phyloP scores from a whole-genome alignment of 345 rosid species.

The Theobroma cacao region DNA sequence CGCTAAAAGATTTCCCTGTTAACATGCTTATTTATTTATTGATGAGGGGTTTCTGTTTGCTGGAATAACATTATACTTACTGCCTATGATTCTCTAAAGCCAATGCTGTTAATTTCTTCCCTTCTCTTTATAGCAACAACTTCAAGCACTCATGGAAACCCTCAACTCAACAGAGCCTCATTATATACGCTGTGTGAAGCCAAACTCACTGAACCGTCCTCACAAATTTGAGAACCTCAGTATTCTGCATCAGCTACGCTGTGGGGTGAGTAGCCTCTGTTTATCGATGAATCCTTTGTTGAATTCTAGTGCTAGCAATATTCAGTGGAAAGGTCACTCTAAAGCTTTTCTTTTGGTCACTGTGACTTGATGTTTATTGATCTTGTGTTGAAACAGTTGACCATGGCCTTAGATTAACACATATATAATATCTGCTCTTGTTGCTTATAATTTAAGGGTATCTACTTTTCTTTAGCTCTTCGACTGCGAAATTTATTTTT shows the following conservation, averaged over 20 bases:
- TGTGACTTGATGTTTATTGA: not conserved
- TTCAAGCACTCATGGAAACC: conserved; percentile 96
- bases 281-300: not conserved
- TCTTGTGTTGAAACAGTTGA: not conserved
- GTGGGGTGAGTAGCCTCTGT: conserved; percentile 71
- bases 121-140: conserved; percentile 78
- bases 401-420: not conserved
- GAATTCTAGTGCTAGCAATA: not conserved
- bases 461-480: not conserved
- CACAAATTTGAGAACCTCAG: conserved; percentile 85
- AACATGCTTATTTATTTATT: conserved; percentile 1
- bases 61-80: not conserved
- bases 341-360: not conserved
- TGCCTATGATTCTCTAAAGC: conserved; percentile 10
- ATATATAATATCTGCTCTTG: not conserved
- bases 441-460: not conserved
- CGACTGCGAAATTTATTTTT: not conserved
- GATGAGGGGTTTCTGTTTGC: not conserved
- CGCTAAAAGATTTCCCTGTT: not conserved
- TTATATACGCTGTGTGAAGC: conserved; percentile 98
- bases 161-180: conserved; percentile 94
- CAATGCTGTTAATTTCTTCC: conserved; percentile 12
- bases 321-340: not conserved
- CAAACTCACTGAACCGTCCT: conserved; percentile 85
- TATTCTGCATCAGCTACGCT: conserved; percentile 86